These are phyloP conservation scores for Tilletia indica DNA, from an alignment of 1,284 basidiomycete genomes.

Conservation along the genomic window DNA sequence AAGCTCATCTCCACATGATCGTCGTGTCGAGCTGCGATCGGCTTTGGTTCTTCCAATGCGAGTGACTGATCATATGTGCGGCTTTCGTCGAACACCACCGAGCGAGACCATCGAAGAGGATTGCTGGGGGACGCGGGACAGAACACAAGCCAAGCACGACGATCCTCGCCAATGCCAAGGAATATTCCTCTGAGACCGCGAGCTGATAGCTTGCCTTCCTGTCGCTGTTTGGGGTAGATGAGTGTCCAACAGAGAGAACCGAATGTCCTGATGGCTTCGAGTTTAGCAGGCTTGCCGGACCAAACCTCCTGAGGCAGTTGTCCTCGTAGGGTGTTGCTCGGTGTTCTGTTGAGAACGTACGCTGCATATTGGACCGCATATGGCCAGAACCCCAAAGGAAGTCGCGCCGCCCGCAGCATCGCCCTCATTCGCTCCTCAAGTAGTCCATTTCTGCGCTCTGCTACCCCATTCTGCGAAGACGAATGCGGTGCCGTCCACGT, in stretches of 20 bases:
- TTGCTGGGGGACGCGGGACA: constrained; percentile 2
- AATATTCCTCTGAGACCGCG: not conserved
- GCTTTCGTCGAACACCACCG: not conserved
- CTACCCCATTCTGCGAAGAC: constrained; percentile 1
- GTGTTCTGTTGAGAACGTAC: constrained; percentile 3
- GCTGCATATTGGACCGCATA: constrained; percentile 2
- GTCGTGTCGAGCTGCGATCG: not conserved
- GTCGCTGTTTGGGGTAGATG: not conserved
- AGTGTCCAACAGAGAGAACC: not conserved
- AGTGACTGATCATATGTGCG: not conserved
- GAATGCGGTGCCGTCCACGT: not conserved
- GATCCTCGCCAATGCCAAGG: constrained; percentile 1
- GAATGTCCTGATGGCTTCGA: not conserved
- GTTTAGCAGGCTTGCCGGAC: not conserved
- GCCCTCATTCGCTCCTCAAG: not conserved
- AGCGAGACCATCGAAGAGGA: not conserved
- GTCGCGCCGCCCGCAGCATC: not conserved
- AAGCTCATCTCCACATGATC: not conserved
- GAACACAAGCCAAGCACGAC: not conserved
- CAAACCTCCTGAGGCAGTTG: not conserved
- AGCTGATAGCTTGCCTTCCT: not conserved
- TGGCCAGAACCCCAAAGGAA: not conserved
- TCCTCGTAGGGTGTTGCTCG: not conserved
- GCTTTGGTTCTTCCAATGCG: not conserved
- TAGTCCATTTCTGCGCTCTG: not conserved